phyloP scores from a whole-genome alignment of 257 asterid species.

The Solanum piurae region DNA sequence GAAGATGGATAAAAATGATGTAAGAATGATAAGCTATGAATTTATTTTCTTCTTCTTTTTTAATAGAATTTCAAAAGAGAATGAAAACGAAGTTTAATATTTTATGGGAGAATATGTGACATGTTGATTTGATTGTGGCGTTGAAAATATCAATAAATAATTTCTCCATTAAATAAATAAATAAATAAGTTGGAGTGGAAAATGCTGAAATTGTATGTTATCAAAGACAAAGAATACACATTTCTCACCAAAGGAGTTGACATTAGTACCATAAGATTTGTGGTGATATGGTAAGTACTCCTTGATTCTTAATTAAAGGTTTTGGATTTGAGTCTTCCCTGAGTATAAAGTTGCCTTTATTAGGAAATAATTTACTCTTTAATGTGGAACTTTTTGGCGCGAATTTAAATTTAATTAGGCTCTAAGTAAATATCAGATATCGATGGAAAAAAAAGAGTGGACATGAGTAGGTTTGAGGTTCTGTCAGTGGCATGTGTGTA shows the following conservation, averaged over 20 bases:
- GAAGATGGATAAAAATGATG: neutral
- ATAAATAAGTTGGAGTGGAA: neutral
- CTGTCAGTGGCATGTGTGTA: no score
- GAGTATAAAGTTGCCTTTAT: no score
- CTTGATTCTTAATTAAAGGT: no score
- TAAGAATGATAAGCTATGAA: neutral
- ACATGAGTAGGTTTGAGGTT: neutral
- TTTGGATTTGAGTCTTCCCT: no score
- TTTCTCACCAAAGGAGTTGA: neutral
- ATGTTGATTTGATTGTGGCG: neutral
- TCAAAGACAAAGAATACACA: neutral
- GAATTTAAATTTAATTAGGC: accelerated
- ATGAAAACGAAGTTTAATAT: neutral
- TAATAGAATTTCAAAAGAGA: neutral
- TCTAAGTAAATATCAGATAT: no score
- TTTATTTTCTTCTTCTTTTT: neutral
- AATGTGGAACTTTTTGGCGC: no score
- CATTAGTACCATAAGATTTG: neutral
- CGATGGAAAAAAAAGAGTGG: neutral
- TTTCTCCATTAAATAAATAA: neutral
- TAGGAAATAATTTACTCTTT: no score
- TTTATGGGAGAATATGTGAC: neutral
- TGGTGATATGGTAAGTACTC: no score
- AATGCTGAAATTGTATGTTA: neutral
- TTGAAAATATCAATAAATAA: neutral